Conservation (phyloP, 768 basidiomycete genomes). For the Auriscalpium orientale region DNA sequence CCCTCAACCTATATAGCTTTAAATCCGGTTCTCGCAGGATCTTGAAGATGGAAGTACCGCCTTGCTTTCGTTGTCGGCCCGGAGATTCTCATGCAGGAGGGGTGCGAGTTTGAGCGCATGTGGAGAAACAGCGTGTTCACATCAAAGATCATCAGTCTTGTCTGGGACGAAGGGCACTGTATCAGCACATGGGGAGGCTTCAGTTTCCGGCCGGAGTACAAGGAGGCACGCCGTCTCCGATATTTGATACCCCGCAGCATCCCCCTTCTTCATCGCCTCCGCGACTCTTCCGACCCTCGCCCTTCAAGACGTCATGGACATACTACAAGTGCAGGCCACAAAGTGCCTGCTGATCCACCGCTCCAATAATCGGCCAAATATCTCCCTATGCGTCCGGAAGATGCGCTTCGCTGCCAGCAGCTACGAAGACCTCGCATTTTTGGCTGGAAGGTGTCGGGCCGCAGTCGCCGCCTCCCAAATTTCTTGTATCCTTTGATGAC, state of each 20-base stretch:
- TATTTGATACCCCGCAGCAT: constrained; percentile 9
- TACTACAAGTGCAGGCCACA: constrained; percentile 2
- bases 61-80: constrained; percentile 6
- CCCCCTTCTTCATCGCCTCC: constrained; percentile 11
- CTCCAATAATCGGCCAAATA: constrained; percentile 8
- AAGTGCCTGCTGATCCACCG: not conserved
- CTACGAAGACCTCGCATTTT: constrained; percentile 2
- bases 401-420: not conserved
- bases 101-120: constrained; percentile 6
- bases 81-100: constrained; percentile 7
- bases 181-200: constrained; percentile 15
- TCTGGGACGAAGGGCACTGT: constrained; percentile 20
- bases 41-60: not conserved
- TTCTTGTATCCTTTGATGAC: constrained; percentile 5
- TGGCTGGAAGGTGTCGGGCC: not conserved
- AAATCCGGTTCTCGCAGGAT: not conserved
- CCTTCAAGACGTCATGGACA: constrained; percentile 1
- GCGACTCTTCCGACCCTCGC: constrained; percentile 13
- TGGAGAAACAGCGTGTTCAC: constrained; percentile 11
- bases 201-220: constrained; percentile 17
- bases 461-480: not conserved
- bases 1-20: too few species aligned
- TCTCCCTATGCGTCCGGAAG: not conserved
- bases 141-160: constrained; percentile 7
- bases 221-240: constrained; percentile 5